Evolutionary conservation across 169 alveolate genomes (phyloP), one percentile per base, ranked within the genome.

Genomic region (Pseudocohnilembus persalinus): DNA sequence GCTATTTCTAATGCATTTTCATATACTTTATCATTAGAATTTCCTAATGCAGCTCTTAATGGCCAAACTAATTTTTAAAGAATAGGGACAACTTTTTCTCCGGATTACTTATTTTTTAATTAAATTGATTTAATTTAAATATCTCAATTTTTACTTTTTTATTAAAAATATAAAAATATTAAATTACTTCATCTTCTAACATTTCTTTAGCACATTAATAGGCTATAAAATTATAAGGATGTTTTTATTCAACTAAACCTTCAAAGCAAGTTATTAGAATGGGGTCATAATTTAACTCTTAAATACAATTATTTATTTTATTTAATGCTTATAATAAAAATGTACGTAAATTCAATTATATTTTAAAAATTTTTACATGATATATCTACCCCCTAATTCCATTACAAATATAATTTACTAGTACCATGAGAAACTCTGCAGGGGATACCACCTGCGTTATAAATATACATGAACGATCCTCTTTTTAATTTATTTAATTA

Each of bases 221-320:
- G 0, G 98, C 93, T 29, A 92, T 92, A 81, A 95, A 91, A 72
- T 88, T 85, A 88, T 91, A 95, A 30, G 98, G 98, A 90, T 95
- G 96, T 6, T 88, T 93, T 63, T 94, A 92, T 87, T 95, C 97
- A 15, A 93, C 79, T 1, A 95, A 82, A 1, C 98, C 98, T 87
- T 95, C 98, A 80, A 95, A 93, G 75, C 96, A 92, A 33, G 91
- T 93, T 0, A 91, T 88, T n/a, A 93, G 74, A 27, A 93, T 72
- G 65, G 96, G 96, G 73, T 93, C 96, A 85, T 93, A 93, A 31
- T 84, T 79, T 24, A 93, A 88, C 0, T 89, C 90, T 79, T 33
- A 26, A 74, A 82, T 11, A 0, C n/a, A 0, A 29, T 35, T 32
- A 29, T 29, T 85, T 27, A 74, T 11, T n/a, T 24, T 49, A 20